Conservation (phyloP, 306 rosid genomes). For the Dicorynia guianensis region DNA sequence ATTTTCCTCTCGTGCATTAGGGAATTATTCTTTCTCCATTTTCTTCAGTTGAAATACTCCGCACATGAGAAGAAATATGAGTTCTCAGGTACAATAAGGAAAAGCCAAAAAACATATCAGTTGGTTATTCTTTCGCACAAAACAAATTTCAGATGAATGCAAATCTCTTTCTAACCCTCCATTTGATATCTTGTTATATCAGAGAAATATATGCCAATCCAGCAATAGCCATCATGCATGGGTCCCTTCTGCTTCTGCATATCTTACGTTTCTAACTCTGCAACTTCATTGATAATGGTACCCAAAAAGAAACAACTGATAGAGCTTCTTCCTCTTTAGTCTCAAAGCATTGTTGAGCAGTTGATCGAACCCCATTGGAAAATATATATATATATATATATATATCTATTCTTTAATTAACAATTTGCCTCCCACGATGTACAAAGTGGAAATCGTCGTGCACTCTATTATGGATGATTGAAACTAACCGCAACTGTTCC, state of each 20-base stretch:
- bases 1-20: conserved; percentile 1
- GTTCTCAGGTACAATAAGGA: conserved; percentile 18
- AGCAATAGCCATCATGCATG: conserved; percentile 39
- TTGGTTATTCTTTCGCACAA: conserved; percentile 33
- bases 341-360: background rate
- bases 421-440: background rate
- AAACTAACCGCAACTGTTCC: background rate
- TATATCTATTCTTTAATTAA: background rate
- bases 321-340: conserved; percentile 31
- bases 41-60: conserved; percentile 35
- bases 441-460: conserved; percentile 21
- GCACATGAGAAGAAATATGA: conserved; percentile 20
- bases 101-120: conserved; percentile 7
- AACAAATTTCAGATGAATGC: conserved; percentile 36
- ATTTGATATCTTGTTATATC: conserved; percentile 35
- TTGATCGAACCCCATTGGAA: conserved; percentile 3
- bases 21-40: conserved; percentile 46
- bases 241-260: conserved; percentile 41
- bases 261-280: conserved; percentile 33
- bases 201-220: conserved; percentile 39
- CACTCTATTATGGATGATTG: conserved; percentile 34
- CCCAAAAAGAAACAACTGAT: conserved; percentile 1
- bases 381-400: background rate
- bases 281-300: conserved; percentile 22
- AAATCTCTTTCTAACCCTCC: conserved; percentile 44